These are phyloP conservation scores for Suillus fuscotomentosus DNA, from an alignment of 768 basidiomycete genomes.

Conservation along the genomic window DNA sequence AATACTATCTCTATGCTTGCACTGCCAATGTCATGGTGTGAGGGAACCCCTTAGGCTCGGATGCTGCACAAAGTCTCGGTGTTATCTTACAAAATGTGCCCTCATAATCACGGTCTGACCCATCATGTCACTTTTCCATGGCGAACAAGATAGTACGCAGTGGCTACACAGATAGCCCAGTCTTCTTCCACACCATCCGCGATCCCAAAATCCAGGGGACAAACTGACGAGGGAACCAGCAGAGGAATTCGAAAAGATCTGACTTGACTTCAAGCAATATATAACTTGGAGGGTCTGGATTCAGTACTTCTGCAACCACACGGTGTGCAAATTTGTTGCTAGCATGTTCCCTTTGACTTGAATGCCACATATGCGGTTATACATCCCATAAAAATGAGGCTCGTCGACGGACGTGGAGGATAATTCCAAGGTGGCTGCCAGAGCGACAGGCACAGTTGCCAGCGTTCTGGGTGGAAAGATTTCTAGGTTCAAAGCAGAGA, in stretches of 20 bases:
- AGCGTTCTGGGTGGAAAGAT: constrained; percentile 11
- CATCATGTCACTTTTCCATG: not conserved
- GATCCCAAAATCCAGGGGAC: constrained; percentile 14
- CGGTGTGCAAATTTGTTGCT: constrained; percentile 48
- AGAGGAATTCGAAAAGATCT: constrained; percentile 11
- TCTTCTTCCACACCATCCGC: not conserved
- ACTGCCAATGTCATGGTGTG: no score
- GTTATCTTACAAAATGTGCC: not conserved
- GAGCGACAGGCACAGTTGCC: not conserved
- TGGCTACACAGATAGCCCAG: not conserved
- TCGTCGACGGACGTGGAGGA: constrained; percentile 55
- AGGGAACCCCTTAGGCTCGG: no score
- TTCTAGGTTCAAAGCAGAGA: constrained; percentile 38
- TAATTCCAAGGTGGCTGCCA: constrained; percentile 38
- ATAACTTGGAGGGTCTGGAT: constrained; percentile 47
- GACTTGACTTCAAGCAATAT: constrained; percentile 47
- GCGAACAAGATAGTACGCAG: not conserved
- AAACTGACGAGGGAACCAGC: constrained; percentile 25
- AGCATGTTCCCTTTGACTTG: constrained; percentile 48
- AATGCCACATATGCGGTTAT: constrained; percentile 52
- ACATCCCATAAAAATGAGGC: constrained; percentile 49
- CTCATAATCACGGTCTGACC: not conserved
- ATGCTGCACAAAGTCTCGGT: no score
- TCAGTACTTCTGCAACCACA: constrained; percentile 51
- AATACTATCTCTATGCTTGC: no score